phyloP scores from a whole-genome alignment of 2,329 filamentous ascomycete species.

The Phyllosticta citriasiana region DNA sequence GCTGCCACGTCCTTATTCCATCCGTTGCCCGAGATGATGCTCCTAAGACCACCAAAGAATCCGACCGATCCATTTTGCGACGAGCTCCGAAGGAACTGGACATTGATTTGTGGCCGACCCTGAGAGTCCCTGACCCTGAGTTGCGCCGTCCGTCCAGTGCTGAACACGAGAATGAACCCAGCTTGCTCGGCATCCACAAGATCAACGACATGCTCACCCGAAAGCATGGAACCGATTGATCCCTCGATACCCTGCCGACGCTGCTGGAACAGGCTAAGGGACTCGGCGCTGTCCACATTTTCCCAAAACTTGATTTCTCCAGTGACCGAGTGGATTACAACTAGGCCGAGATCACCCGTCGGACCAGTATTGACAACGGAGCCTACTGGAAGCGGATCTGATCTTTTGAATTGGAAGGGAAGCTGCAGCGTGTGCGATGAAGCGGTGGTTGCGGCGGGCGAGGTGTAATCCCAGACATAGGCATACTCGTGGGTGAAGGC shows the following conservation, averaged over 20 bases:
- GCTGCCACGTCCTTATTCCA: slow-evolving; percentile 71
- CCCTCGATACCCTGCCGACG: slow-evolving; percentile 72
- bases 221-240: slow-evolving; percentile 59
- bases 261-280: slow-evolving; percentile 72
- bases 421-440: slow-evolving; percentile 73
- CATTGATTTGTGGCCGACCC: slow-evolving; percentile 70
- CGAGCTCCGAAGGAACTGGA: slow-evolving; percentile 61
- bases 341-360: slow-evolving; percentile 70
- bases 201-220: slow-evolving; percentile 66
- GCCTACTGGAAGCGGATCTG: slow-evolving; percentile 70
- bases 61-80: slow-evolving; percentile 43
- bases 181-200: slow-evolving; percentile 77
- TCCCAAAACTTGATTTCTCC: slow-evolving; percentile 94
- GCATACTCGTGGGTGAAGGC: slow-evolving; percentile 73
- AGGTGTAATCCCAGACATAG: slow-evolving; percentile 79
- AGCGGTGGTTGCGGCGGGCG: slow-evolving; percentile 53
- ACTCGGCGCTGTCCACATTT: slow-evolving; percentile 79
- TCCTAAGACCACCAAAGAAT: slow-evolving; percentile 72
- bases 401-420: slow-evolving; percentile 58
- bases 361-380: slow-evolving; percentile 71
- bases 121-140: slow-evolving; percentile 77
- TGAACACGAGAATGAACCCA: slow-evolving; percentile 77
- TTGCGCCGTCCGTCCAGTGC: slow-evolving; percentile 76
- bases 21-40: slow-evolving; percentile 59
- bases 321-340: slow-evolving; percentile 73